Evolutionary conservation across 805 yeast genomes (phyloP), one percentile per base, ranked within the genome.

Genomic region (Saturnispora halmiae): DNA sequence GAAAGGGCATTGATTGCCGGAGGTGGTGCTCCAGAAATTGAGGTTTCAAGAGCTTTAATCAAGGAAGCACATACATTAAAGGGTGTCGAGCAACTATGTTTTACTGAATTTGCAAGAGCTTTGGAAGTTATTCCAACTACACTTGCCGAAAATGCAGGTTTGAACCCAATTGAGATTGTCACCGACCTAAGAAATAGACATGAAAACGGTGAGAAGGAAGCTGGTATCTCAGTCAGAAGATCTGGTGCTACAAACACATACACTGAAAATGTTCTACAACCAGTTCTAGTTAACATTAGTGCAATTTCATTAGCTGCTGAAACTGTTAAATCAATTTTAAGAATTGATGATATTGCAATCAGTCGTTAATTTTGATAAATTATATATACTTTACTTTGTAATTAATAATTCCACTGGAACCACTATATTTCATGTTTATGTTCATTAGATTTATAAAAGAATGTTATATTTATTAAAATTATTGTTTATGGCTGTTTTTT

Each of bases 21-120:
- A 53, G 99, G 98, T 48, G 98, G 97, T 54, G 97, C 98, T 5
- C 95, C 97, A 34, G 96, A 87, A 64, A 77, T 87, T 49, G 96
- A 88, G 67, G 79, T 85, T 6, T 77, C 95, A 9, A 75, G 90
- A 48, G 73, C 74, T 11, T 65, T 87, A 50, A 66, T 73, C 51
- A 77, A 75, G 51, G 94, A 86, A 60, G 72, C 94, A 24, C 71
- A 77, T 48, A 66, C 74, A 40, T 68, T 82, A 50, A 73, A 83
- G 15, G 96, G 96, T 38, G 83, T 85, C 9, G 94, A 87, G 61
- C 88, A 90, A 42, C 76, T 85, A 48, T 88, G 94, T 52, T 88
- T 84, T 77, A 80, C 78, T 56, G 96, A 88, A 64, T 87, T 82
- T 65, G 94, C 96, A 16, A 73, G 79, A 51, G 95, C 96, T 4